Conservation (phyloP, 2,329 filamentous ascomycete species). For the Pseudogymnoascus sp. region DNA sequence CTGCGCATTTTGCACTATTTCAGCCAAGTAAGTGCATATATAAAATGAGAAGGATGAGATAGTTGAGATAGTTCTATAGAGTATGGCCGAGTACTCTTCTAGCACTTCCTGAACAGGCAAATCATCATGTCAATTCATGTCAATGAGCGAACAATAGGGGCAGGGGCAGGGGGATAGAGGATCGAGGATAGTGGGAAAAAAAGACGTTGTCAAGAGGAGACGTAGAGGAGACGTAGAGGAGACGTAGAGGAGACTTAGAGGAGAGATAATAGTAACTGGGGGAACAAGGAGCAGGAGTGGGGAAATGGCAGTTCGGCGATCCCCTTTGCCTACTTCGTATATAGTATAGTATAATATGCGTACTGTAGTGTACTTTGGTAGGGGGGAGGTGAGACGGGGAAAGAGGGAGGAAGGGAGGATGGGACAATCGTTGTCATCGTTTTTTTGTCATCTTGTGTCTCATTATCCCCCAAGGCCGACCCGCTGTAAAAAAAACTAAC, state of each 20-base stretch:
- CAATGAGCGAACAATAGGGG: not conserved
- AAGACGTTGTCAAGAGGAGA: too few relatives aligned
- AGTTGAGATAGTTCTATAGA: not conserved
- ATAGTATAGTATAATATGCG: not conserved
- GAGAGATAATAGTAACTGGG: too few relatives aligned
- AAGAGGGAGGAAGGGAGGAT: too few relatives aligned
- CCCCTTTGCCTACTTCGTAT: conserved; percentile 4
- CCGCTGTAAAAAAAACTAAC: not conserved
- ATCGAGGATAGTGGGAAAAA: too few relatives aligned
- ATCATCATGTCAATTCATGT: too few relatives aligned
- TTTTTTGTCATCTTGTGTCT: conserved; percentile 1
- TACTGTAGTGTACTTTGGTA: not conserved
- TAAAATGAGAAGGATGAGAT: not conserved
- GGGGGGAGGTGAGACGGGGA: not conserved
- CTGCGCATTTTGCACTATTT: not conserved
- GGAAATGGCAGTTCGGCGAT: not conserved
- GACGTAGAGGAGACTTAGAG: too few relatives aligned
- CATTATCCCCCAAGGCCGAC: not conserved
- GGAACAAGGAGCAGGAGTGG: not conserved
- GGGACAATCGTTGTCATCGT: not conserved
- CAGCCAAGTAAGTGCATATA: not conserved
- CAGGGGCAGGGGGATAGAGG: not conserved
- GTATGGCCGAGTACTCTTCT: not conserved
- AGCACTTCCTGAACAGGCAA: too few relatives aligned
- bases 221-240: too few relatives aligned